Conservation (phyloP, 1,284 basidiomycete species). For the Apiotrichum sp. region DNA sequence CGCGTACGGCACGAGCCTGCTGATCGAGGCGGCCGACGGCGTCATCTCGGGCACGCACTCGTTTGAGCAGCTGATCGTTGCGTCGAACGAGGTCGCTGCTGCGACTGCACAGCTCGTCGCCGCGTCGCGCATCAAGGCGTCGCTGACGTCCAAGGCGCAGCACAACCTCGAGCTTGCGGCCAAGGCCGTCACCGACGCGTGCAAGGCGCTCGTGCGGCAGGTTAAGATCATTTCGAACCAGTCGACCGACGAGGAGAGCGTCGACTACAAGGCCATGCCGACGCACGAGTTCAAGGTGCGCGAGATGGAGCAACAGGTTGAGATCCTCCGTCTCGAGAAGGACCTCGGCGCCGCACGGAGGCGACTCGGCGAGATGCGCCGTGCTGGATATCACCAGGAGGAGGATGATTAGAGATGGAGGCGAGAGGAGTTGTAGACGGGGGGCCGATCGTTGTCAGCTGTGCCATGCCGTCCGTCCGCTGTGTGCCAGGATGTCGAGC, state of each 20-base stretch:
- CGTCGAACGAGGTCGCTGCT: slow-evolving; percentile 95
- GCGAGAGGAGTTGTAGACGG: too few species aligned
- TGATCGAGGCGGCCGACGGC: slow-evolving; percentile 97
- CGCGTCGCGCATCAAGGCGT: slow-evolving; percentile 95
- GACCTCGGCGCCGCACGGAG: slow-evolving; percentile 83
- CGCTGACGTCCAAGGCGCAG: slow-evolving; percentile 97
- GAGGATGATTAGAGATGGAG: slow-evolving; percentile 21
- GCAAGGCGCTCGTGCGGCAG: slow-evolving; percentile 90
- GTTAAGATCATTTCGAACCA: slow-evolving; percentile 91
- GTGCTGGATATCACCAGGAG: slow-evolving; percentile 62
- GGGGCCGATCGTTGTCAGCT: too few species aligned
- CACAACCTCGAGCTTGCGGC: slow-evolving; percentile 92
- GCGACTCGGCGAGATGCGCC: slow-evolving; percentile 78
- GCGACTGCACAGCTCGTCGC: slow-evolving; percentile 97
- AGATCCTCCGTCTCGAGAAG: slow-evolving; percentile 94
- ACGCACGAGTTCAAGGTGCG: slow-evolving; percentile 91
- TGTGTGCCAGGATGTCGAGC: too few species aligned
- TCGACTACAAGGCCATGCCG: slow-evolving; percentile 90
- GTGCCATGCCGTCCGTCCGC: too few species aligned
- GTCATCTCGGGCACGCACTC: slow-evolving; percentile 94
- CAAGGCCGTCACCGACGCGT: slow-evolving; percentile 98
- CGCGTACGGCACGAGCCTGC: slow-evolving; percentile 90
- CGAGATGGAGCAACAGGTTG: slow-evolving; percentile 99
- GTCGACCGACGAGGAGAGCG: slow-evolving; percentile 68
- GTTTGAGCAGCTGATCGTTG: slow-evolving; percentile 96